These are phyloP conservation scores for Penicillium angulare DNA, from an alignment of 495 filamentous ascomycete genomes.

Conservation along the genomic window DNA sequence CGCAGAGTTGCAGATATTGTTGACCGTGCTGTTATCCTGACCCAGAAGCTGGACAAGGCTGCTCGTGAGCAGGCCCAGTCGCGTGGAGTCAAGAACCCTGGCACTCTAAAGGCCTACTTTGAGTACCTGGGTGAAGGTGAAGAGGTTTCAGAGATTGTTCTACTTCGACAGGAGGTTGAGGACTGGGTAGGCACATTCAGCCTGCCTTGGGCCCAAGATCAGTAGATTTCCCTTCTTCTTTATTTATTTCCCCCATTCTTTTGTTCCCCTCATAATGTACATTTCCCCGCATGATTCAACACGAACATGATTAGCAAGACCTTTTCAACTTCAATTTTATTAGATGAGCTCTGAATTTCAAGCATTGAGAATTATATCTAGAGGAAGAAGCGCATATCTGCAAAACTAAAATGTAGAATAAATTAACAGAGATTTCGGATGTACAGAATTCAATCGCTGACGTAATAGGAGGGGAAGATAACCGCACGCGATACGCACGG, in stretches of 20 bases:
- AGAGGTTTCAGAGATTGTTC: slow-evolving; percentile 78
- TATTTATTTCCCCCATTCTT: slow-evolving; percentile 13
- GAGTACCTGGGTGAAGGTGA: slow-evolving; percentile 81
- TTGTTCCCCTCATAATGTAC: slow-evolving; percentile 18
- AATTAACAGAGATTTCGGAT: too few species aligned
- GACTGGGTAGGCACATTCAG: slow-evolving; percentile 95
- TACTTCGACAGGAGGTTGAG: slow-evolving; percentile 84
- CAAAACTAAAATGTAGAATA: too few species aligned
- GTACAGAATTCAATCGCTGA: background rate
- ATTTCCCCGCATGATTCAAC: slow-evolving; percentile 19
- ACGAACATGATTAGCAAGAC: slow-evolving; percentile 28
- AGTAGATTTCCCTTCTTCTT: slow-evolving; percentile 27
- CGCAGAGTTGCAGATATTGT: slow-evolving; percentile 87
- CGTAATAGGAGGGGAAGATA: slow-evolving; percentile 1
- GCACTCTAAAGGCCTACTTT: slow-evolving; percentile 78
- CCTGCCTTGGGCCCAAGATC: slow-evolving; percentile 71
- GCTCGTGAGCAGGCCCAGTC: slow-evolving; percentile 73
- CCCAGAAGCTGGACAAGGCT: slow-evolving; percentile 76
- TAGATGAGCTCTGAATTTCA: background rate
- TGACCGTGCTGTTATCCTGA: slow-evolving; percentile 84
- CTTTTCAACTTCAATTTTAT: background rate
- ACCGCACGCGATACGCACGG: slow-evolving; percentile 6
- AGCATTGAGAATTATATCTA: background rate
- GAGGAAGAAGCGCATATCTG: too few species aligned
- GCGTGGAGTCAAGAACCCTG: slow-evolving; percentile 73